phyloP scores from a whole-genome alignment of 2,329 filamentous ascomycete species.

The Pyrenophora seminiperda region DNA sequence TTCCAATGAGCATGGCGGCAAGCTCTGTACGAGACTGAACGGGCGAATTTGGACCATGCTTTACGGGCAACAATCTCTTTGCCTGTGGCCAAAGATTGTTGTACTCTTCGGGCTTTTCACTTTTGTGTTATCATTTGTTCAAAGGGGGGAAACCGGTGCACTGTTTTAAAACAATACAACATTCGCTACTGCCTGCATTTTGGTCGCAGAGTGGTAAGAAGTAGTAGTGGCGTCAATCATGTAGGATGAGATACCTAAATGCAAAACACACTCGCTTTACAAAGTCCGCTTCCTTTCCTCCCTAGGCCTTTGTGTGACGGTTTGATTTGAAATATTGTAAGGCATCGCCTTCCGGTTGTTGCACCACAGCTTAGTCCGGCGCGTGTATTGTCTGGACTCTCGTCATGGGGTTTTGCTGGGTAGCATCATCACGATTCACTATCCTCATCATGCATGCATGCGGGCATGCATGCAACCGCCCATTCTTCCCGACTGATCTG shows the following conservation, averaged over 20 bases:
- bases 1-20: constrained; percentile 44
- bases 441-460: too few relatives aligned
- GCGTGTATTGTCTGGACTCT: too few relatives aligned
- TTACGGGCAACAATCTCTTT: constrained; percentile 38
- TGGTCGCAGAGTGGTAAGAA: constrained; percentile 10
- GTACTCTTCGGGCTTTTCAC: constrained; percentile 39
- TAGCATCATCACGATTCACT: too few relatives aligned
- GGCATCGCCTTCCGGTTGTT: too few relatives aligned
- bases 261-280: constrained; percentile 44
- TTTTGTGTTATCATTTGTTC: constrained; percentile 22
- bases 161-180: constrained; percentile 8
- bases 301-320: too few relatives aligned
- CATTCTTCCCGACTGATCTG: too few relatives aligned
- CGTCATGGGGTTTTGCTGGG: too few relatives aligned
- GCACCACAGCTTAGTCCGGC: too few relatives aligned
- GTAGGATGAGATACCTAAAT: constrained; percentile 47
- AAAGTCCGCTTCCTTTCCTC: background rate
- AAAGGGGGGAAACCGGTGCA: background rate
- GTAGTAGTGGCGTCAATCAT: constrained; percentile 21
- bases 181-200: constrained; percentile 18
- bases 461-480: too few relatives aligned
- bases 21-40: constrained; percentile 27
- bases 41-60: constrained; percentile 17
- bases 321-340: background rate
- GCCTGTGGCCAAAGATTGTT: constrained; percentile 46